phyloP scores from a whole-genome alignment of 129 eudicot species.

The Dittrichia graveolens region DNA sequence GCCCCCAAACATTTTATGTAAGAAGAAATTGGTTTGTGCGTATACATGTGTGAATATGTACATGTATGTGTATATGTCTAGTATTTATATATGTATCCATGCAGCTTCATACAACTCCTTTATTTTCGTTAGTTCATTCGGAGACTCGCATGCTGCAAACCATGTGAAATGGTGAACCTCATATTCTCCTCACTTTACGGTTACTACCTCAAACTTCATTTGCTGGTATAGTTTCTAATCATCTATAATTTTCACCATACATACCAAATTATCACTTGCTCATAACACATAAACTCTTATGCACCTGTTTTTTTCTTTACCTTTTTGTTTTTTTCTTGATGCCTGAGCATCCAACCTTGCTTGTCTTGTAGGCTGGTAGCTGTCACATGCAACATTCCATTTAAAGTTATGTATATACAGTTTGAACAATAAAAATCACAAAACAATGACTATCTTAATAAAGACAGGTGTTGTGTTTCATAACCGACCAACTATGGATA shows the following conservation, averaged over 20 bases:
- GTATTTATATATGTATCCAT: background rate
- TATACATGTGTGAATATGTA: background rate
- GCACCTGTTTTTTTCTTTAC: background rate
- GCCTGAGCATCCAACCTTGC: constrained; percentile 3
- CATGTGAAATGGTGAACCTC: constrained; percentile 19
- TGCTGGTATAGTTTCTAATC: background rate
- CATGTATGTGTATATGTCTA: background rate
- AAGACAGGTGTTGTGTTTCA: constrained; percentile 5
- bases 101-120: background rate
- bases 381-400: background rate
- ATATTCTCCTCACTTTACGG: constrained; percentile 11
- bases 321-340: background rate
- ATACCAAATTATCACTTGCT: constrained; percentile 5
- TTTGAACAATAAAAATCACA: constrained; percentile 5
- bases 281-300: background rate
- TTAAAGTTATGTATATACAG: background rate
- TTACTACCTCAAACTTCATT: constrained; percentile 19
- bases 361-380: background rate
- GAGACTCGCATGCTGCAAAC: constrained; percentile 10
- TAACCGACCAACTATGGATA: constrained; percentile 8
- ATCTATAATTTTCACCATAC: background rate
- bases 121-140: constrained; percentile 14
- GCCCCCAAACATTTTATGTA: too few relatives aligned
- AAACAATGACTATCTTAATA: constrained; percentile 5
- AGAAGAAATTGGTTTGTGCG: too few relatives aligned